These are phyloP conservation scores for Apophysomyces ossiformis DNA, from an alignment of 371 early-diverging fungal species.

Conservation along the genomic window DNA sequence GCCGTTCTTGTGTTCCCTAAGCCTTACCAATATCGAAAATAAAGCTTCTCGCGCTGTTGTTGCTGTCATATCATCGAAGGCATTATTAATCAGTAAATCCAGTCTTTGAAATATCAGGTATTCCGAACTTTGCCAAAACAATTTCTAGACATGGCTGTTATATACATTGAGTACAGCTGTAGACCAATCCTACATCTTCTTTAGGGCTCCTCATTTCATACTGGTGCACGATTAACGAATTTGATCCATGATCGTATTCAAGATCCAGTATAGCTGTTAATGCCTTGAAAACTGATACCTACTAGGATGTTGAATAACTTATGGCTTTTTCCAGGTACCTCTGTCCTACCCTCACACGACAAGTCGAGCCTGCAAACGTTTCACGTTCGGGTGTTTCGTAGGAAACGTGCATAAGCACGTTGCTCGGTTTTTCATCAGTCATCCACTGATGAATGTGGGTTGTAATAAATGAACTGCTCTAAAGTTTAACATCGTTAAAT, in stretches of 20 bases:
- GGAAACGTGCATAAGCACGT: slow-evolving; percentile 20
- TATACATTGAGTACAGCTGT: not conserved
- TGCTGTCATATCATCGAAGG: slow-evolving; percentile 43
- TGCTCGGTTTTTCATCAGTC: slow-evolving; percentile 27
- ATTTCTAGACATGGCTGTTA: slow-evolving; percentile 17
- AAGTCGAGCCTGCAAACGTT: slow-evolving; percentile 39
- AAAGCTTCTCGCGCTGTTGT: slow-evolving; percentile 40
- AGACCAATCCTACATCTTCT: slow-evolving; percentile 34
- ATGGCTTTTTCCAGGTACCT: not conserved
- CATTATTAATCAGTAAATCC: slow-evolving; percentile 35
- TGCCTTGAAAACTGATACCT: slow-evolving; percentile 38
- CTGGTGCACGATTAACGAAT: slow-evolving; percentile 40
- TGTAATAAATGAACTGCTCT: slow-evolving; percentile 24
- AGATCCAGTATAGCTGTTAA: slow-evolving; percentile 36
- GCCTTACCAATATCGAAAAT: slow-evolving; percentile 35
- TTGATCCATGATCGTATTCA: slow-evolving; percentile 33
- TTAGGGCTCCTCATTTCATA: slow-evolving; percentile 43
- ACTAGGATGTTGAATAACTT: not conserved
- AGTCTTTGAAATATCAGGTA: slow-evolving; percentile 46
- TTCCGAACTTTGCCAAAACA: slow-evolving; percentile 36
- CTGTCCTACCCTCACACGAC: slow-evolving; percentile 35
- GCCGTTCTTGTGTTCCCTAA: not conserved
- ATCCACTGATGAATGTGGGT: slow-evolving; percentile 36
- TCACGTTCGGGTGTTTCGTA: slow-evolving; percentile 28
- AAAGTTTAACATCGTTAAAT: not conserved